Base-by-base conservation (phyloP, 768 basidiomycete species). In the Botryobasidium botryosum region DNA sequence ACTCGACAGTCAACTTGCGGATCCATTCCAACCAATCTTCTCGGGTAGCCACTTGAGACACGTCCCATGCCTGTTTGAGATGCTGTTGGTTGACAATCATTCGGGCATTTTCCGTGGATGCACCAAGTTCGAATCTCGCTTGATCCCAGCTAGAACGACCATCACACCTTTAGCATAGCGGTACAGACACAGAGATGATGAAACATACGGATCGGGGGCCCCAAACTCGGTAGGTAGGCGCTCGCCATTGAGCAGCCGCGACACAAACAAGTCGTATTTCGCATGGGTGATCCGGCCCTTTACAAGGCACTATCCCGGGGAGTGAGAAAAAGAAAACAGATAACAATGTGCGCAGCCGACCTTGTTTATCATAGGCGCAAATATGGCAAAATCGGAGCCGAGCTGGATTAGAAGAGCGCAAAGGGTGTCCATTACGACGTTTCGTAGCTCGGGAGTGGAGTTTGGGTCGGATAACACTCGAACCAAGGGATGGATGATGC, bases 1-100 rank as follows among this genome's bases (percentile, higher is more conserved):
- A 81, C 58, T 96, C 90, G 2, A 90, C 83, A 15, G 87, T 78
- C 6, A 99, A 70, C 13, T 79, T 72, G 56, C 84, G 87, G 68
- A 94, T 79, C 94, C 94, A 99, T 31, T 90, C 87, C 15, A 70
- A 64, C 94, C 94, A 99, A 51, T 97, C 91, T 36, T 88, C 82
- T 43, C 70, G 69, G 1, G 82, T 82, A 21, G 70, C 64, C 5
- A 85, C 69, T 49, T 74, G 70, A 5, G 83, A 80, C 2, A 75
- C 73, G 52, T 94, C 91, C 92, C 94, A 99, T 1, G 91, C 90
- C 54, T 87, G 79, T 60, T 94, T 96, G 50, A 99, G 71, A 59
- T 92, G 86, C 52, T 92, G 88, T 60, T 97, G 94, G 55, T 99
- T 99, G 33, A 96, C 90, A 2, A 77, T 72, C 64, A 96, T 75